phyloP scores from a whole-genome alignment of 78 protist species.

The Protostelium mycophagum region DNA sequence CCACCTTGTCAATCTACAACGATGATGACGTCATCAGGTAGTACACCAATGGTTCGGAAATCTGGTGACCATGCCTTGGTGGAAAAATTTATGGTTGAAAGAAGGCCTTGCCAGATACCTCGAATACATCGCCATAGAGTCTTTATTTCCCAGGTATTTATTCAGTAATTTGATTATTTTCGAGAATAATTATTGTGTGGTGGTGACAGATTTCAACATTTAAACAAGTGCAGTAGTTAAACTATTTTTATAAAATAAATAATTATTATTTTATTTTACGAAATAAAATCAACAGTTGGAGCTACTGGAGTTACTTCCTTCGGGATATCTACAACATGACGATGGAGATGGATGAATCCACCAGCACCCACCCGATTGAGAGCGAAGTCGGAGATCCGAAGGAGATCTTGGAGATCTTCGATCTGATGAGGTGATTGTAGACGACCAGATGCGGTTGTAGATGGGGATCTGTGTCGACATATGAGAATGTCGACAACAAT shows the following conservation, averaged over 20 bases:
- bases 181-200: not conserved
- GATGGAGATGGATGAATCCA: constrained; percentile 66
- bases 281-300: too few species aligned
- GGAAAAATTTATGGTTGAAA: constrained; percentile 90
- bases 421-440: constrained; percentile 47
- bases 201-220: not conserved
- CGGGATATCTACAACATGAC: constrained; percentile 32
- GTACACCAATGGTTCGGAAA: constrained; percentile 95
- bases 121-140: constrained; percentile 50
- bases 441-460: too few species aligned
- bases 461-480: too few species aligned
- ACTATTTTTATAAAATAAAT: too few species aligned
- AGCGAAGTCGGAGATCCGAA: constrained; percentile 54
- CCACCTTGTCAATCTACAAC: too few species aligned
- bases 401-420: constrained; percentile 87
- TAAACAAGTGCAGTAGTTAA: too few species aligned
- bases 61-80: constrained; percentile 93
- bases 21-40: constrained; percentile 10
- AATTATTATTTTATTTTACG: too few species aligned
- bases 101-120: constrained; percentile 85
- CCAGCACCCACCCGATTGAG: constrained; percentile 85
- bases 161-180: too few species aligned
- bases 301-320: constrained; percentile 54
- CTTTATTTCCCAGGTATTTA: constrained; percentile 49
- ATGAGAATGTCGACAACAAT: too few species aligned